phyloP scores from a whole-genome alignment of 108 stramenopile genomes.

The Skeletonema tropicum region DNA sequence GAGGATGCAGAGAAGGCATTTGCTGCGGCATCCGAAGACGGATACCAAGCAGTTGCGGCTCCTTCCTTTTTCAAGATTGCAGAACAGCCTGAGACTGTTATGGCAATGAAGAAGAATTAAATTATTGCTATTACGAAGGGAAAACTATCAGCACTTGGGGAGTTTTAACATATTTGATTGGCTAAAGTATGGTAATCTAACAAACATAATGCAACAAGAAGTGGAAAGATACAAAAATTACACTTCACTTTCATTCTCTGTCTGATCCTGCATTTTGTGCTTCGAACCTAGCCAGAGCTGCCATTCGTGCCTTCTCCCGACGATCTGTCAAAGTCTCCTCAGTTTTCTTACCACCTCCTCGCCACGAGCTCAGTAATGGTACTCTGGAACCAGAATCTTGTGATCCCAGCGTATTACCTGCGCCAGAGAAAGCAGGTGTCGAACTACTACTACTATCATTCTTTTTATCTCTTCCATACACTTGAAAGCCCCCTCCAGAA shows the following conservation, averaged over 20 bases:
- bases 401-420: conserved; percentile 56
- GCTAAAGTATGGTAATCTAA: conserved; percentile 13
- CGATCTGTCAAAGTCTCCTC: conserved; percentile 77
- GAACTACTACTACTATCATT: conserved; percentile 25
- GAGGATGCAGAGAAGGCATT: conserved; percentile 77
- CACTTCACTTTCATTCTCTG: conserved; percentile 17
- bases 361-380: conserved; percentile 43
- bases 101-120: conserved; percentile 33
- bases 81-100: conserved; percentile 52
- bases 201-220: neutral
- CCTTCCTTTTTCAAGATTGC: conserved; percentile 88
- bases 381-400: conserved; percentile 24
- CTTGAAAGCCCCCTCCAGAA: conserved; percentile 18
- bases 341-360: conserved; percentile 19
- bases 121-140: neutral
- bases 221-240: neutral
- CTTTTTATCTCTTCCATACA: conserved; percentile 50
- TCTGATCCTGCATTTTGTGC: conserved; percentile 32
- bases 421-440: conserved; percentile 53
- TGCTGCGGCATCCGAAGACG: conserved; percentile 57
- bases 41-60: conserved; percentile 51
- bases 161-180: neutral
- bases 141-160: too few relatives aligned
- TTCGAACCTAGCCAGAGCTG: conserved; percentile 78
- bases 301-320: conserved; percentile 79